Percentiles rank a stretch among this genome's conserved stretches.
Conservation (phyloP, 495 filamentous ascomycete species). For the Podospora conica region DNA sequence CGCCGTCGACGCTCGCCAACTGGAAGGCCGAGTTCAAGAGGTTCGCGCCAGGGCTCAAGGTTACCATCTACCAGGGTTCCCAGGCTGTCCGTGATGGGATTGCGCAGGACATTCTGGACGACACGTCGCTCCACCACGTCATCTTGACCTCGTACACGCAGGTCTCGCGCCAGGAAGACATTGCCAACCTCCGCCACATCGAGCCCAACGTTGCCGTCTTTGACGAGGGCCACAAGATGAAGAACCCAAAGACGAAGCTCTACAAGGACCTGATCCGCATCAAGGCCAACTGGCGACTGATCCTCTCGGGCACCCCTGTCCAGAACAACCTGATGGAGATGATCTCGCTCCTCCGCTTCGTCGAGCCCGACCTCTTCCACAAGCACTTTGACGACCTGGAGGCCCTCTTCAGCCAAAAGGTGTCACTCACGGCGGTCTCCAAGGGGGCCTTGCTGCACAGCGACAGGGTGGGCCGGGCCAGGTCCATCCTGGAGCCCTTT, state of each 20-base stretch:
- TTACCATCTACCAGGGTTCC: conserved; percentile 76
- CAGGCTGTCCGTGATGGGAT: conserved; percentile 58
- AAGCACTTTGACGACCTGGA: conserved; percentile 64
- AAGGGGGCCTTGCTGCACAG: conserved; percentile 72
- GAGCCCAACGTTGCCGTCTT: conserved; percentile 66
- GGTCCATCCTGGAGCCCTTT: conserved; percentile 91
- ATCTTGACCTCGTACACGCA: conserved; percentile 80
- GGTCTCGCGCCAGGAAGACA: conserved; percentile 35
- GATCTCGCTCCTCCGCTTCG: conserved; percentile 79
- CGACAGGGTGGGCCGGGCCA: conserved; percentile 77
- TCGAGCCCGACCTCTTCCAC: conserved; percentile 79
- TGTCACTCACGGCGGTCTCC: conserved; percentile 67
- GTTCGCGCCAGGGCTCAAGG: conserved; percentile 70
- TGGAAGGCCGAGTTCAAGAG: conserved; percentile 86
- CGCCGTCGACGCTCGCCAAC: conserved; percentile 88
- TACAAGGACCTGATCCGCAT: conserved; percentile 79
- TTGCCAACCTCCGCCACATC: conserved; percentile 31
- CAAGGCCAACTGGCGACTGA: conserved; percentile 66
- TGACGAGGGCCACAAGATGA: conserved; percentile 88
- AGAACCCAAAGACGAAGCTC: conserved; percentile 72
- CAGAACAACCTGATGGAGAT: conserved; percentile 96
- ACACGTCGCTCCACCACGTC: conserved; percentile 65
- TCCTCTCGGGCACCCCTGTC: conserved; percentile 88
- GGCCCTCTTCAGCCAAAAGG: conserved; percentile 83
- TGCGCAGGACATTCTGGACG: conserved; percentile 57